Evolutionary conservation across 306 rosid genomes (phyloP), one percentile per base, ranked within the genome.

Genomic region (Crataegus laevigata): DNA sequence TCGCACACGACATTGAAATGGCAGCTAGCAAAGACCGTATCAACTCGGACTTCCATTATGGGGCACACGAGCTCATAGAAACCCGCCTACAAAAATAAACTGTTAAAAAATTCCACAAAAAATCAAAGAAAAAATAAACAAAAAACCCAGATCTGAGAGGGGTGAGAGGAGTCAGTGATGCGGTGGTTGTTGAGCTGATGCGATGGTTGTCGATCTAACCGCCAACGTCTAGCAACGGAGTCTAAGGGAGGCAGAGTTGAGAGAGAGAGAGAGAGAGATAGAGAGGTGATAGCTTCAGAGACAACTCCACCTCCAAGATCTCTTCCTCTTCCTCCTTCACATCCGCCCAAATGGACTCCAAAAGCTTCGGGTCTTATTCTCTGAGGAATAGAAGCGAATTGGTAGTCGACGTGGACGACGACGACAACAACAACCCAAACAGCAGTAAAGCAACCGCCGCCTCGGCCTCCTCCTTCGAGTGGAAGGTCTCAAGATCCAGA

Each of bases 401-500:
- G 8, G 76, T 24, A 14, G 65, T 36, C 58, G 77, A 78, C 36
- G 66, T 43, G 26, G 66, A 87, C 72, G 87, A 91, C n/a, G n/a
- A n/a, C 2, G 80, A 79, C 21, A 91, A 85, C 42, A 80, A 88
- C 15, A 87, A 66, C 45, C 78, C 83, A 65, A 66, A 81, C 14
- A 85, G 72, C 47, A 78, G 83, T 63, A 68, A 81, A 24, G 52
- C 84, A 50, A 78, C 88, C 4, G 68, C 83, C n/a, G 88, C 87
- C 30, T 84, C 85, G 2, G 89, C 78, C 40, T 84, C 96, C 15
- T 91, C 98, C 4, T 88, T 90, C 28, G 98, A 89, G 60, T 88
- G 98, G 3, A 96, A 96, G 75, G 96, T 92, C 45, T 96, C 96
- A 36, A 85, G 99, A 88, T 96, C 99, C 67, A 88, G 96, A 92